A percentile compares a stretch with the other conserved stretches of the same genome.
Conservation (phyloP, 257 asterid genomes). For the Penstemon davidsonii region DNA sequence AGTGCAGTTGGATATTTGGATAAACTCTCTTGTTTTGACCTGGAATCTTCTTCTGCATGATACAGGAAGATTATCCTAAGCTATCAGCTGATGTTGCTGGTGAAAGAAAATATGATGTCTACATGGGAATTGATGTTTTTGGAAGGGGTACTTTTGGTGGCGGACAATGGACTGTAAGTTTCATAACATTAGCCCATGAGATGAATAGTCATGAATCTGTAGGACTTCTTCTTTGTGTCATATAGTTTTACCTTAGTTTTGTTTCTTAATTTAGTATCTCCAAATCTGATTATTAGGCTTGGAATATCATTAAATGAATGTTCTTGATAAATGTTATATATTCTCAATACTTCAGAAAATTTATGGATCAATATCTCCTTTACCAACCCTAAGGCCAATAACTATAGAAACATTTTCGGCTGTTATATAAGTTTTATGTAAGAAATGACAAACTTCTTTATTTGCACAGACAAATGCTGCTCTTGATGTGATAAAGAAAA, state of each 20-base stretch:
- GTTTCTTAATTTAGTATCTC: not conserved
- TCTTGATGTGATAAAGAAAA: constrained; percentile 77
- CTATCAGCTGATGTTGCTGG: constrained; percentile 84
- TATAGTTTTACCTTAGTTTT: constrained; percentile 10
- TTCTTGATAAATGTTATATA: not conserved
- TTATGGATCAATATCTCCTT: not conserved
- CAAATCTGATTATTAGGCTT: not conserved
- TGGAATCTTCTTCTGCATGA: constrained; percentile 23
- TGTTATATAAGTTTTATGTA: constrained; percentile 4
- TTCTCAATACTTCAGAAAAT: not conserved
- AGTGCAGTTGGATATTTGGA: not conserved
- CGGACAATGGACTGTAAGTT: constrained; percentile 90
- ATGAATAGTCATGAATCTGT: constrained; percentile 7
- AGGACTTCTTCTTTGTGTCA: not conserved
- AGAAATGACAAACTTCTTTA: not conserved
- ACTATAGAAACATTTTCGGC: constrained; percentile 12
- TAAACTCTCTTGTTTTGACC: constrained; percentile 13
- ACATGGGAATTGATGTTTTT: constrained; percentile 95
- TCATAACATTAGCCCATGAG: constrained; percentile 19
- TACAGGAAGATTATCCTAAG: constrained; percentile 73
- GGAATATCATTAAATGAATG: not conserved
- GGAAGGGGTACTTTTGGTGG: constrained; percentile 93
- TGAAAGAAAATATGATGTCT: constrained; percentile 78
- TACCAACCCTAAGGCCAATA: constrained; percentile 1
- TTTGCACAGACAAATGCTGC: constrained; percentile 78